phyloP scores from a whole-genome alignment of 768 basidiomycete genomes.

The Auricularia cornea region DNA sequence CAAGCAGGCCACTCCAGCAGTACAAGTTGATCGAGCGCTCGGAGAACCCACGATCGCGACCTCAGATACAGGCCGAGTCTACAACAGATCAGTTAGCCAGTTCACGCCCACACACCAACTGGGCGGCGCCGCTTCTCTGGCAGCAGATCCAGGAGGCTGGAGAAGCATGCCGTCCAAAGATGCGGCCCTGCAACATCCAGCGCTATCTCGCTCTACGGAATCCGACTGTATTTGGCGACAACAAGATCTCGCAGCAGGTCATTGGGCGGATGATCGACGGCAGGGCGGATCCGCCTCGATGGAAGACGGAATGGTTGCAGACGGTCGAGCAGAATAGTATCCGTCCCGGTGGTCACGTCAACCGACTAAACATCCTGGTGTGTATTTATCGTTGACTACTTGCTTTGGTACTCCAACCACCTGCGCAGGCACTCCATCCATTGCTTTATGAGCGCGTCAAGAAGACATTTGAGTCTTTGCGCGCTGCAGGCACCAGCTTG shows the following conservation, averaged over 20 bases:
- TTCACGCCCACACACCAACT: background rate
- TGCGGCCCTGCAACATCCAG: background rate
- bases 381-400: background rate
- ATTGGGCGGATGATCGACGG: background rate
- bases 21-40: too few relatives aligned
- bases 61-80: background rate
- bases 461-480: conserved; percentile 12
- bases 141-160: background rate
- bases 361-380: background rate
- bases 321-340: background rate
- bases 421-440: conserved; percentile 6
- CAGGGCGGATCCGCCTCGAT: background rate
- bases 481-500: conserved; percentile 18
- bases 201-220: background rate
- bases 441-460: conserved; percentile 12
- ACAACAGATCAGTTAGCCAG: background rate
- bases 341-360: background rate
- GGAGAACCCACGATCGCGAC: background rate
- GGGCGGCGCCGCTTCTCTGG: background rate
- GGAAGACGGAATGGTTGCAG: background rate
- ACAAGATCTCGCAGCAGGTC: background rate
- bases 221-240: background rate
- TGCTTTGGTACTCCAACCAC: background rate
- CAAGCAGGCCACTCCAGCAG: too few relatives aligned
- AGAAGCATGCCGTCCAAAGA: background rate